Base-by-base conservation (phyloP, 176 grass and related monocot genomes). In the Pontederia crassipes region DNA sequence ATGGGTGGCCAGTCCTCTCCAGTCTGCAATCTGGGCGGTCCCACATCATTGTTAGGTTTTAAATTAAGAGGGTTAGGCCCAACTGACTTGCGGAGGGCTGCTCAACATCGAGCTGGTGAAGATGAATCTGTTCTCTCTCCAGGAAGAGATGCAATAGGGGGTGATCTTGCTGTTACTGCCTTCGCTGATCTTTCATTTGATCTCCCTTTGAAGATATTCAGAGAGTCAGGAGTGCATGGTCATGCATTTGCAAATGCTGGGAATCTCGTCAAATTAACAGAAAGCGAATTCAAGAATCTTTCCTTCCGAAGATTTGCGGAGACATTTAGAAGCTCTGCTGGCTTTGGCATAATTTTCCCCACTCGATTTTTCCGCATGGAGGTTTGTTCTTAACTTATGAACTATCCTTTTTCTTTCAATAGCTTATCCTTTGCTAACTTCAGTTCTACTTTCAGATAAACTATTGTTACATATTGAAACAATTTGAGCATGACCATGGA, bases 101-200 rank as follows among this genome's bases (percentile, higher is more conserved):
- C 78, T 55, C 75, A 70, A 15, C 74, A 40, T 32, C 68, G 68
- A 71, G 71, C 72, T 74, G 82, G 72, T 60, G 78, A 82, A 11
- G 76, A 55, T 59, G 69, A 17, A 18, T 24, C 71, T 27, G 52
- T 60, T 48, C 29, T 35, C 59, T 77, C 64, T 71, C 80, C 78
- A 27, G 45, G 76, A 49, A 46, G 69, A 52, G 79, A 85, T 85
- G 69, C 58, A 3, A 13, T 46, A 18, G 87, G 89, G 40, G 85
- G 89, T 60, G 76, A 89, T 76, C 54, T 89, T 16, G 78, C 87
- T 50, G 54, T 83, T 28, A 83, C 82, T n/a, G 81, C 84, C 11
- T 89, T 95, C 64, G 93, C 82, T 79, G 89, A 95, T 70, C 66
- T 89, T 8, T 91, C 84, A 52, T 98, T 92, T 77, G 81, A 92